A percentile compares a stretch with the other conserved stretches of the same genome.
Conservation (phyloP, 208 protist species). For the Naegleria gruberi region DNA sequence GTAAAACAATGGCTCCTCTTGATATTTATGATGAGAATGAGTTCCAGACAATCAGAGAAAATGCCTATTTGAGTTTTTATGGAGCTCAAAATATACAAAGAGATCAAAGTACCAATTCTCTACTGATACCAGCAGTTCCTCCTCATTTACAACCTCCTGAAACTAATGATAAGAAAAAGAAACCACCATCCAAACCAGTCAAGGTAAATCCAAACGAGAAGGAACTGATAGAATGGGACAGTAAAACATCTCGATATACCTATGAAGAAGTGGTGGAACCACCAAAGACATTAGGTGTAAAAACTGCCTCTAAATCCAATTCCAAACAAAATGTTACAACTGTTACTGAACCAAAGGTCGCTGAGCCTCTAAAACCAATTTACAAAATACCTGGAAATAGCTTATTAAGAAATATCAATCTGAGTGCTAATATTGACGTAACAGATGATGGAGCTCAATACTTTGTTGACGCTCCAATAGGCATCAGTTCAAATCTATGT, state of each 20-base stretch:
- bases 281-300: neutral
- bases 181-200: neutral
- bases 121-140: neutral
- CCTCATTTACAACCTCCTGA: neutral
- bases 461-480: neutral
- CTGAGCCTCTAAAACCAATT: neutral
- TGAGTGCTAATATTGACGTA: neutral
- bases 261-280: neutral
- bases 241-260: neutral
- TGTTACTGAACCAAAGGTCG: neutral
- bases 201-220: neutral
- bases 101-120: neutral
- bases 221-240: neutral
- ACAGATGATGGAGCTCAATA: neutral
- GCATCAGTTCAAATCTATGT: neutral
- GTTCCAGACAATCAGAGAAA: neutral
- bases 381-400: neutral
- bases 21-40: neutral
- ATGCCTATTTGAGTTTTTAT: neutral
- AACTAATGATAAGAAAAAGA: neutral
- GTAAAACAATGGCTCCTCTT: neutral
- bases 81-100: neutral
- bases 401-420: neutral
- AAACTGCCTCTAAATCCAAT: neutral
- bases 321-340: neutral